phyloP scores from a whole-genome alignment of 495 filamentous ascomycete genomes.

The Ascobolus immersus region DNA sequence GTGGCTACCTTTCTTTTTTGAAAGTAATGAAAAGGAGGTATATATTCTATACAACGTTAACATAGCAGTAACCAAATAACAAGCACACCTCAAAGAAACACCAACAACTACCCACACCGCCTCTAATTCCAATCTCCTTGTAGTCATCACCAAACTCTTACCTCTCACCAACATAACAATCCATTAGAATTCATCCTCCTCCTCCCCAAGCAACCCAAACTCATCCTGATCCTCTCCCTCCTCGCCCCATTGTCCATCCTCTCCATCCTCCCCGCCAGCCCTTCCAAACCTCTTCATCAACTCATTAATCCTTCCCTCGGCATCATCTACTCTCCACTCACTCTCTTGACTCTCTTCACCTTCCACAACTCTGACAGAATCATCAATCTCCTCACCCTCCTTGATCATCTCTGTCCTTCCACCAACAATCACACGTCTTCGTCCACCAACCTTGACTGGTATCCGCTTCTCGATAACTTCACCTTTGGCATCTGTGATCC shows the following conservation, averaged over 20 bases:
- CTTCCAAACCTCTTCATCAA: constrained; percentile 16
- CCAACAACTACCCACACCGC: no score
- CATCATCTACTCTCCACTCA: no score
- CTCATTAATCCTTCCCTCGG: constrained; percentile 29
- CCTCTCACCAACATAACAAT: constrained; percentile 16
- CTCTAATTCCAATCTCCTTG: no score
- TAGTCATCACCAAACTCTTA: constrained; percentile 8
- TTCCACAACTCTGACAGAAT: no score
- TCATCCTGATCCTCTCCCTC: constrained; percentile 14
- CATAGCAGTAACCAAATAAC: no score
- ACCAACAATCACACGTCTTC: constrained; percentile 9
- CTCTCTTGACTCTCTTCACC: no score
- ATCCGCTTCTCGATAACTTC: constrained; percentile 24
- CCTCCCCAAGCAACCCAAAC: constrained; percentile 6
- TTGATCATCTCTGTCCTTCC: constrained; percentile 12
- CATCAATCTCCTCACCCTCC: constrained; percentile 37
- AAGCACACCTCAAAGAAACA: no score
- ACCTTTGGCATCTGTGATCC: constrained; percentile 26
- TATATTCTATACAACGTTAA: no score
- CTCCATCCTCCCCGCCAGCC: constrained; percentile 18
- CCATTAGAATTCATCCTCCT: constrained; percentile 17
- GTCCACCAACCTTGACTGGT: constrained; percentile 20
- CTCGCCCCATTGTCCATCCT: constrained; percentile 2
- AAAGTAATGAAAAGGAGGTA: no score
- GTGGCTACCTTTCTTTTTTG: no score